phyloP scores from a whole-genome alignment of 1,284 basidiomycete species.

The Singerocomus rubriflavus region DNA sequence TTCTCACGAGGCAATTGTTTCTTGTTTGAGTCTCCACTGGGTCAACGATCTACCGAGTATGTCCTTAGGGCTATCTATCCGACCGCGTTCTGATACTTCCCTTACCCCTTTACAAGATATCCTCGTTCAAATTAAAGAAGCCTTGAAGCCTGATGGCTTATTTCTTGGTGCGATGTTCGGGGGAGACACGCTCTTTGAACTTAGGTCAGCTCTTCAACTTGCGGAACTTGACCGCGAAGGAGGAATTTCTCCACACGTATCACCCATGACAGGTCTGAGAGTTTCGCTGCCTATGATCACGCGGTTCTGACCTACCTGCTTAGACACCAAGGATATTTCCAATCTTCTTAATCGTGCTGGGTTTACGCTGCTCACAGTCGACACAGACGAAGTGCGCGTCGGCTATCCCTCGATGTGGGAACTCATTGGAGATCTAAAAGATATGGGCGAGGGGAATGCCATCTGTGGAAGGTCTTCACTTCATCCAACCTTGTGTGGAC shows the following conservation, averaged over 20 bases:
- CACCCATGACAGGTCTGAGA: constrained; percentile 89
- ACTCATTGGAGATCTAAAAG: constrained; percentile 85
- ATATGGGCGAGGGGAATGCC: constrained; percentile 98
- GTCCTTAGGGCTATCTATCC: constrained; percentile 13
- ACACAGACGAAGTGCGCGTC: constrained; percentile 91
- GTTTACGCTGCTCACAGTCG: constrained; percentile 92
- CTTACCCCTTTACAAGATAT: constrained; percentile 47
- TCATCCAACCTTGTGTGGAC: neutral
- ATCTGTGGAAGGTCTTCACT: constrained; percentile 69
- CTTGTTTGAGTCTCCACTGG: constrained; percentile 93
- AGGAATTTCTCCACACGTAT: constrained; percentile 92
- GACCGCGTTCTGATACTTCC: neutral
- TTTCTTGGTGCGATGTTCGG: constrained; percentile 95
- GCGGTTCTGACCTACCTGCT: constrained; percentile 4
- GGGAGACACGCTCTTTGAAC: constrained; percentile 95
- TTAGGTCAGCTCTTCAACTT: constrained; percentile 86
- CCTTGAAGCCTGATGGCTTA: constrained; percentile 88
- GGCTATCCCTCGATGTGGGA: constrained; percentile 97
- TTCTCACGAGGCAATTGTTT: constrained; percentile 90
- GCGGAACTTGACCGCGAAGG: constrained; percentile 95
- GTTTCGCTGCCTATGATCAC: neutral
- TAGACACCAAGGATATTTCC: constrained; percentile 88
- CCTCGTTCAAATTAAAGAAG: constrained; percentile 85
- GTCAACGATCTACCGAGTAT: constrained; percentile 94
- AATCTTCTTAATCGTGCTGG: constrained; percentile 91